Evolutionary conservation across 2,329 filamentous ascomycete species (phyloP), one percentile per base, ranked within the genome.

Genomic region (Penicillium sp.): DNA sequence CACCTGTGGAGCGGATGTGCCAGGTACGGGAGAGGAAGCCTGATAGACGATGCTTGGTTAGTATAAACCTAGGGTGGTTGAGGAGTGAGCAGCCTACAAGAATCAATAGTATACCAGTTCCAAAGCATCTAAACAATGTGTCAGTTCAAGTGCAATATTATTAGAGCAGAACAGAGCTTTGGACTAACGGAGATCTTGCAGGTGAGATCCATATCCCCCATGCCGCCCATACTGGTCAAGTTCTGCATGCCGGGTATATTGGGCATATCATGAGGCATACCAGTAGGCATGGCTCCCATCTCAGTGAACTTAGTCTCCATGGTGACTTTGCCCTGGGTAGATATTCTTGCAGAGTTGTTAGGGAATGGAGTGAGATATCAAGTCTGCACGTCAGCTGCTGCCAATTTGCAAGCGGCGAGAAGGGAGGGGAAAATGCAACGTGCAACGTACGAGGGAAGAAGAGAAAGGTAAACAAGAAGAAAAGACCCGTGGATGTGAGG

Each of bases 11-110:
- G 16, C 78, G 87, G 72, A 93, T 83, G 68, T 86, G 86, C 90
- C 91, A 95, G 23, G 81, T 80, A 8, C 71, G 66, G 25, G 88
- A 77, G 68, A 95, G 82, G 81, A 95, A 93, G 75, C 87, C 77
- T 79, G 42, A 42, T 21, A 21, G 16, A 39, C 9, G 16, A 39
- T 42, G 16, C 16, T 19, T 29, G n/a, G 16, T 46, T 50, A 43
- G 33, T 39, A 14, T 9, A 5, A 11, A n/a, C 31, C 21, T 37
- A 16, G 5, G 13, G 27, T 26, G 25, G 11, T 27, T 14, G 10
- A 7, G 14, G 16, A 35, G 5, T 19, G 21, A 37, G 26, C 11
- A 37, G n/a, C 58, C 7, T 60, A 67, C 65, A 67, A 25, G 62
- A 33, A 39, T 65, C 64, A 11, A 67, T 57, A 5, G 65, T 66